phyloP scores from a whole-genome alignment of 225 moss, liverwort and hornwort genomes.

The Marchantia polymorpha region DNA sequence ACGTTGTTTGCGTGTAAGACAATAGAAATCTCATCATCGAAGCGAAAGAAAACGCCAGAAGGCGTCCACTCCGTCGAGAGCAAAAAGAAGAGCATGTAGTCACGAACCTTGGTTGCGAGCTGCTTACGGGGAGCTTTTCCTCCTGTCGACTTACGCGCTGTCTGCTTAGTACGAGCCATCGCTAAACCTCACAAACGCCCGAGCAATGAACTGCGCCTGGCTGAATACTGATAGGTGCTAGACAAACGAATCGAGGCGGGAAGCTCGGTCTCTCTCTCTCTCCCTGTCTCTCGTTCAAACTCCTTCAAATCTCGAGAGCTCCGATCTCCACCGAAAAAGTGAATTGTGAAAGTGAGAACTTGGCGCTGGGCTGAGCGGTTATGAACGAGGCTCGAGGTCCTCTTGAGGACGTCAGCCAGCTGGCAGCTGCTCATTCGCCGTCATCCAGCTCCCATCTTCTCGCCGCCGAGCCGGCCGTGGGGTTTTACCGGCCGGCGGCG shows the following conservation, averaged over 20 bases:
- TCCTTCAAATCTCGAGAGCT: conserved; percentile 4
- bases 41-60: too few species aligned
- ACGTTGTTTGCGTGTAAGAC: too few species aligned
- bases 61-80: too few species aligned
- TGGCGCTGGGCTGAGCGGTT: not conserved
- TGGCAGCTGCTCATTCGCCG: not conserved
- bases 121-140: conserved; percentile 31
- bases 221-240: not conserved
- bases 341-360: not conserved
- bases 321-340: not conserved
- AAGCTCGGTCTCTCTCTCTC: not conserved
- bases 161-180: conserved; percentile 35
- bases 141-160: conserved; percentile 28
- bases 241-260: not conserved
- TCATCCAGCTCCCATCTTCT: not conserved
- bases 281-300: not conserved
- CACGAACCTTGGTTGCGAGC: conserved; percentile 23
- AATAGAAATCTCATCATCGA: too few species aligned
- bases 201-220: not conserved
- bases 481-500: not conserved
- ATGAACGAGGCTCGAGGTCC: not conserved
- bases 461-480: not conserved
- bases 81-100: not conserved
- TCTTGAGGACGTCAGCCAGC: not conserved
- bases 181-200: not conserved